Conservation (phyloP, 495 filamentous ascomycete species). For the Lichina pygmaea region DNA sequence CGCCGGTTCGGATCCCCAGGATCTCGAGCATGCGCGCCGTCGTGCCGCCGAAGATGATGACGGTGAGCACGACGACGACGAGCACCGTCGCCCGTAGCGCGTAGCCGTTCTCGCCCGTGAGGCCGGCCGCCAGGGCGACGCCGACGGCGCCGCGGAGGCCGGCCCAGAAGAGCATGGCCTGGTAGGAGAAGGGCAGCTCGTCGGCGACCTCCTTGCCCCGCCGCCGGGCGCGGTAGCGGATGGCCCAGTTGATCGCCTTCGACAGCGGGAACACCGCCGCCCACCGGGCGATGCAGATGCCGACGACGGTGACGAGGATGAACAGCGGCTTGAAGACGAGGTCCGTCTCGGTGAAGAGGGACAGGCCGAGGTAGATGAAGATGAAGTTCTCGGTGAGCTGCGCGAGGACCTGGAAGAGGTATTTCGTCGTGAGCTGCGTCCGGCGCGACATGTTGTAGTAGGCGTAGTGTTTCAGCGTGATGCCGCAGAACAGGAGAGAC, state of each 20-base stretch:
- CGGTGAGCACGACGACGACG: constrained; percentile 88
- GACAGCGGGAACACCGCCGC: constrained; percentile 86
- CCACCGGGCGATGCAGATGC: constrained; percentile 79
- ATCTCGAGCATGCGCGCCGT: constrained; percentile 98
- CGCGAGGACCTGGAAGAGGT: constrained; percentile 81
- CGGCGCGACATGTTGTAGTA: constrained; percentile 99
- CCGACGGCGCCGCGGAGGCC: constrained; percentile 88
- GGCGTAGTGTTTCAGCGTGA: constrained; percentile 93
- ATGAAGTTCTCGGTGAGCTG: constrained; percentile 98
- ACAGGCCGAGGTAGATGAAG: constrained; percentile 91
- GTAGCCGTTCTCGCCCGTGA: constrained; percentile 49
- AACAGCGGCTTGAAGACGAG: constrained; percentile 89
- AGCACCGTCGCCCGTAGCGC: constrained; percentile 74
- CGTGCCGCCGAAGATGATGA: constrained; percentile 95
- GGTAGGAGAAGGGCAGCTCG: constrained; percentile 76
- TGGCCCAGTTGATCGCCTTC: constrained; percentile 74
- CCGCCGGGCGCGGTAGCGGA: constrained; percentile 63
- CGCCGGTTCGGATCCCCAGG: constrained; percentile 73
- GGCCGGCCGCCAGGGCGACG: constrained; percentile 78
- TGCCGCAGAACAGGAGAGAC: constrained; percentile 87
- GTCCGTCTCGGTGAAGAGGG: constrained; percentile 68
- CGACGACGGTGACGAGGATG: constrained; percentile 71
- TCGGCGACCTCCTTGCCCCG: constrained; percentile 58
- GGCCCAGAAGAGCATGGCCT: constrained; percentile 97
- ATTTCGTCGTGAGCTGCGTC: constrained; percentile 93